These are phyloP conservation scores for Hanseniaspora hatyaiensis DNA, from an alignment of 805 yeast genomes.

Conservation along the genomic window DNA sequence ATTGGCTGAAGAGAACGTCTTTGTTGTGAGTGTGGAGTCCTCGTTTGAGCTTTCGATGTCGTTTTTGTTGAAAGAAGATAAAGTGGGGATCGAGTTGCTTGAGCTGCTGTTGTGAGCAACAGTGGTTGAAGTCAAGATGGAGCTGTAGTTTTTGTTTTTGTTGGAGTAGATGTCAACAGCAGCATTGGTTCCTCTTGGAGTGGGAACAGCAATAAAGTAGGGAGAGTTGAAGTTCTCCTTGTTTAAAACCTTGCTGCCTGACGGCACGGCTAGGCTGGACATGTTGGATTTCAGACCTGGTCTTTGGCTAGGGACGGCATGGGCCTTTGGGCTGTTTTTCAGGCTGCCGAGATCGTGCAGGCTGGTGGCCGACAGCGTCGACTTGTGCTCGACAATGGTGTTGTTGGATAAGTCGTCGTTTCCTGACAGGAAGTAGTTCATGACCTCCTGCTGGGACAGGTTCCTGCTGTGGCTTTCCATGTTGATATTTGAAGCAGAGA, in stretches of 20 bases:
- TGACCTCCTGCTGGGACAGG: conserved; percentile 7
- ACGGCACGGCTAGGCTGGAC: neutral
- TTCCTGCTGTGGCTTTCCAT: neutral
- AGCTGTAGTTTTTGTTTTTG: neutral
- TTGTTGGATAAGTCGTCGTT: neutral
- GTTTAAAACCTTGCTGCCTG: conserved; percentile 21
- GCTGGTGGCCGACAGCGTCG: neutral
- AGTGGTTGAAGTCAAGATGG: conserved; percentile 13
- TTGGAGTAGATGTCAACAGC: neutral
- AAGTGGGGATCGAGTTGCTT: neutral
- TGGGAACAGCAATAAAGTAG: conserved; percentile 28
- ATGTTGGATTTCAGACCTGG: conserved; percentile 7
- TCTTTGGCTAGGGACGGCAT: neutral
- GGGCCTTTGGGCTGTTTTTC: neutral
- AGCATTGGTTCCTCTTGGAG: conserved; percentile 24
- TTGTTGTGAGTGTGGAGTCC: conserved; percentile 14
- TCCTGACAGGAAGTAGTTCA: conserved; percentile 8
- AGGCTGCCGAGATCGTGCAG: neutral
- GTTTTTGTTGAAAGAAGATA: neutral
- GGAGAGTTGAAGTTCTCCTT: conserved; percentile 27
- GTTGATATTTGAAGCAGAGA: neutral
- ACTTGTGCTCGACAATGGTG: neutral
- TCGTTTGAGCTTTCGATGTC: conserved; percentile 1
- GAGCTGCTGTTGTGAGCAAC: neutral
- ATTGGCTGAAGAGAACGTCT: conserved; percentile 16